These are phyloP conservation scores for Pseudogymnoascus destructans DNA, from an alignment of 2,329 filamentous ascomycete species.

Conservation along the genomic window DNA sequence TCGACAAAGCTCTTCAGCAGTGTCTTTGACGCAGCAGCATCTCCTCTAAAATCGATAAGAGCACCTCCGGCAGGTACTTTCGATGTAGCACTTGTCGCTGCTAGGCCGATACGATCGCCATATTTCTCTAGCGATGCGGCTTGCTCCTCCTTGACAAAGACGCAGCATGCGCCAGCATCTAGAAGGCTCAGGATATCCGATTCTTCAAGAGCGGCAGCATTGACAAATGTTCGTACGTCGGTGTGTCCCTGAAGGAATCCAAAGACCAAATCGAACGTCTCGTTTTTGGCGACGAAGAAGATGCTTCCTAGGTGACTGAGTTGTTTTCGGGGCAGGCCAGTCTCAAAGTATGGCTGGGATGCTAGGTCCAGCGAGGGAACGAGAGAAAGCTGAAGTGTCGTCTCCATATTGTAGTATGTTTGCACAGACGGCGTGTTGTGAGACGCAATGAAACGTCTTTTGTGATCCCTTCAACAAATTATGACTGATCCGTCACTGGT, in stretches of 20 bases:
- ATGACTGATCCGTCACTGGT: conserved; percentile 9
- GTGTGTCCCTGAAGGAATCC: conserved; percentile 37
- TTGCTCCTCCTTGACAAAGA: conserved; percentile 65
- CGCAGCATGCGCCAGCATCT: conserved; percentile 70
- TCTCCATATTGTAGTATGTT: conserved; percentile 43
- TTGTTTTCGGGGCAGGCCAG: conserved; percentile 42
- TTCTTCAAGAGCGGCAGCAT: conserved; percentile 56
- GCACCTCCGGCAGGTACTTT: conserved; percentile 26
- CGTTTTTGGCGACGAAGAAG: conserved; percentile 38
- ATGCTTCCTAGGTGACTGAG: conserved; percentile 45
- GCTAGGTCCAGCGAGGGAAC: conserved; percentile 43
- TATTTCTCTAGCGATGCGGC: conserved; percentile 45
- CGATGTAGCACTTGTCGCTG: conserved; percentile 14
- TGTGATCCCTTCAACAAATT: not conserved
- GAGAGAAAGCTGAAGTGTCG: conserved; percentile 50
- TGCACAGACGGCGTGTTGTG: not conserved
- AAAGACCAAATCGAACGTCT: conserved; percentile 22
- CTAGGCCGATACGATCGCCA: conserved; percentile 42
- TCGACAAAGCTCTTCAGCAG: conserved; percentile 18
- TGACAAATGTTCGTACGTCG: conserved; percentile 55
- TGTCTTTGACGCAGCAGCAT: conserved; percentile 29
- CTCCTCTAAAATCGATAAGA: conserved; percentile 25
- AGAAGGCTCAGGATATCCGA: conserved; percentile 65
- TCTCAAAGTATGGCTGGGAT: conserved; percentile 28
- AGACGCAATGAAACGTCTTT: not conserved